Evolutionary conservation across 2,329 filamentous ascomycete genomes (phyloP).

Genomic region (Colletotrichum brevisporum): DNA sequence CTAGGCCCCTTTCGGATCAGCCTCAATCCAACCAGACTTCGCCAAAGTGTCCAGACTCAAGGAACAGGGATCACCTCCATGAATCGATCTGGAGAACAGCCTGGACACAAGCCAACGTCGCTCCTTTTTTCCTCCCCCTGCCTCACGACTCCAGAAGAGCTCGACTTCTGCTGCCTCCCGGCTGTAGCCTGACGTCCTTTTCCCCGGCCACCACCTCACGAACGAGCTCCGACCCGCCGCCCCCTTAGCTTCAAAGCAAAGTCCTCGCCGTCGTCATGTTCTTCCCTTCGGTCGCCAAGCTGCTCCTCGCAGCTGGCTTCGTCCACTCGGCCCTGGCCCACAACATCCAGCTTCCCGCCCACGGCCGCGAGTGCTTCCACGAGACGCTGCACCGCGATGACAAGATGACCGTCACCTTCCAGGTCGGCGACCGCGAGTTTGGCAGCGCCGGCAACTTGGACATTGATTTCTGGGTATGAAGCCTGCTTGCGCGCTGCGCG

Average conservation of each 20-base stretch:
- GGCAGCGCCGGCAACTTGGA: constrained; percentile 94
- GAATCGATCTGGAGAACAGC: constrained; percentile 40
- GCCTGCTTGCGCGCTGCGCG: not conserved
- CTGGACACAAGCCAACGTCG: constrained; percentile 40
- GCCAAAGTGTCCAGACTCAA: constrained; percentile 42
- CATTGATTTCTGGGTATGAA: constrained; percentile 94
- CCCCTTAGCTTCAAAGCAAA: constrained; percentile 23
- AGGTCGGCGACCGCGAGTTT: constrained; percentile 97
- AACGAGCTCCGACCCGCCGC: constrained; percentile 24
- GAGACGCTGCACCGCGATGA: constrained; percentile 93
- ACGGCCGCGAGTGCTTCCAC: constrained; percentile 98
- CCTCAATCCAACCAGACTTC: constrained; percentile 40
- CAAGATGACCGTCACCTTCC: constrained; percentile 98
- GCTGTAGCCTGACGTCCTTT: constrained; percentile 21
- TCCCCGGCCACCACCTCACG: constrained; percentile 8
- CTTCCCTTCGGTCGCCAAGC: constrained; percentile 60
- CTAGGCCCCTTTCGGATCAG: constrained; percentile 38
- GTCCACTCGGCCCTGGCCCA: constrained; percentile 80
- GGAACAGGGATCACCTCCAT: constrained; percentile 39
- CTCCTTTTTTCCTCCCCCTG: constrained; percentile 27
- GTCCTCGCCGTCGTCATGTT: constrained; percentile 54
- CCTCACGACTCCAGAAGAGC: constrained; percentile 26
- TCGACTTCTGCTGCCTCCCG: constrained; percentile 20
- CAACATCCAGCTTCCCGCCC: constrained; percentile 95
- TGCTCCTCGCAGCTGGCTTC: constrained; percentile 57